phyloP scores from a whole-genome alignment of 768 basidiomycete genomes.

The Hebeloma cylindrosporum region DNA sequence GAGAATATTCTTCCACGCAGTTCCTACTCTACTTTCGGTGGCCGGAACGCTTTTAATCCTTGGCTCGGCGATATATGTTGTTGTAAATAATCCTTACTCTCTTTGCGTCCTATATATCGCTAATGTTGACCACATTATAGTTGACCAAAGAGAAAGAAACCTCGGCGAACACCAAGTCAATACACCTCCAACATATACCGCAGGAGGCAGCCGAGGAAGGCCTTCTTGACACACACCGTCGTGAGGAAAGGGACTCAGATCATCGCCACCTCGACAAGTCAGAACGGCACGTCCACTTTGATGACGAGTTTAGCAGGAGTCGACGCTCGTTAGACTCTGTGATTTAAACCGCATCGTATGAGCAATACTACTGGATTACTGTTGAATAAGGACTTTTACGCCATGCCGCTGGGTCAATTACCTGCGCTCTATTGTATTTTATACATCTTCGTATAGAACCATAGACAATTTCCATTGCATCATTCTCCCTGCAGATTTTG shows the following conservation, averaged over 20 bases:
- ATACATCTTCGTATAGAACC: no score
- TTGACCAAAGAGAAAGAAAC: constrained; percentile 17
- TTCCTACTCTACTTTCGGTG: constrained; percentile 58
- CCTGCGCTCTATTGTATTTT: no score
- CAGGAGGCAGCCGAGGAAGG: background rate
- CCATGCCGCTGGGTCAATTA: no score
- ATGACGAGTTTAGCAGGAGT: no score
- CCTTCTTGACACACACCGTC: background rate
- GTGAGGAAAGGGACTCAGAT: background rate
- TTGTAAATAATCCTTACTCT: constrained; percentile 40
- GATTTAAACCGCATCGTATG: no score
- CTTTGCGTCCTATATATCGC: background rate
- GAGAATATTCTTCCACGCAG: constrained; percentile 58
- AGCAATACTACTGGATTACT: no score
- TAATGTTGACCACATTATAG: background rate
- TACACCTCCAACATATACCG: background rate
- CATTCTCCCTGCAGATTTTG: no score
- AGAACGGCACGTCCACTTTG: no score
- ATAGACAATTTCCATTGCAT: no score
- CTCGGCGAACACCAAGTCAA: background rate
- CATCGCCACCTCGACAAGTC: no score
- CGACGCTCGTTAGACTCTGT: no score
- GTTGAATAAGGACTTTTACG: no score
- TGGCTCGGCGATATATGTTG: constrained; percentile 60
- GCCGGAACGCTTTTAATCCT: constrained; percentile 68